Evolutionary conservation across 2,329 filamentous ascomycete genomes (phyloP).

Genomic region (Ophiostoma fasciatum): DNA sequence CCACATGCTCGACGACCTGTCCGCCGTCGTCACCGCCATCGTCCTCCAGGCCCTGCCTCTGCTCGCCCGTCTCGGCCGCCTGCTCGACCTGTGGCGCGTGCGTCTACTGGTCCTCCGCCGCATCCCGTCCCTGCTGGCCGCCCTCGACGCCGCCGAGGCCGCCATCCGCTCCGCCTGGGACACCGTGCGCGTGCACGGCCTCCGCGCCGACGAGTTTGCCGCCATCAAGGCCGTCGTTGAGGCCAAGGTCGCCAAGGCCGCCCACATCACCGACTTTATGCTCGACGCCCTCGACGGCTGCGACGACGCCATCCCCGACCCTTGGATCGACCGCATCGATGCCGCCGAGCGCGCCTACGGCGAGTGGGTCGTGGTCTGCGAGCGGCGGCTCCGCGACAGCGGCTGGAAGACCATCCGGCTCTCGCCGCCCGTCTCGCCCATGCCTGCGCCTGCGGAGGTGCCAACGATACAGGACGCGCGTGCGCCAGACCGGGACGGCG

Average conservation of each 20-base stretch:
- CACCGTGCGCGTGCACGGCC: slow-evolving; percentile 26
- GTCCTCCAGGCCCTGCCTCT: slow-evolving; percentile 79
- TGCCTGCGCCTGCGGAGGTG: no score
- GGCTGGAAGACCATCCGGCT: slow-evolving; percentile 28
- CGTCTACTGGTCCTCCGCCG: slow-evolving; percentile 61
- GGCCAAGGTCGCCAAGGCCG: slow-evolving; percentile 52
- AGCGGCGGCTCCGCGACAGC: slow-evolving; percentile 55
- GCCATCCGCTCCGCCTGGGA: slow-evolving; percentile 54
- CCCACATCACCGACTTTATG: slow-evolving; percentile 65
- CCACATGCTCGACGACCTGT: slow-evolving; percentile 74
- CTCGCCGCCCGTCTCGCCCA: slow-evolving; percentile 1
- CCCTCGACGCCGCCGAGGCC: slow-evolving; percentile 50
- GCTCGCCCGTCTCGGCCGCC: slow-evolving; percentile 53
- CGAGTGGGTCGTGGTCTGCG: slow-evolving; percentile 67
- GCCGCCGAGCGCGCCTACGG: slow-evolving; percentile 61
- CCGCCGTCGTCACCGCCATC: slow-evolving; percentile 78
- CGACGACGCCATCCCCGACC: slow-evolving; percentile 68
- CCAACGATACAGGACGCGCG: no score
- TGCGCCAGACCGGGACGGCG: no score
- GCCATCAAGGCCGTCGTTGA: slow-evolving; percentile 51
- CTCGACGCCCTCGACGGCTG: slow-evolving; percentile 75
- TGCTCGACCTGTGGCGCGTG: slow-evolving; percentile 67
- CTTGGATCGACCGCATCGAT: slow-evolving; percentile 82
- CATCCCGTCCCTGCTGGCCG: slow-evolving; percentile 51
- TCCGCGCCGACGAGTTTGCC: slow-evolving; percentile 27